Evolutionary conservation across 176 grass and related monocot genomes (phyloP), one percentile per base, ranked within the genome.

Genomic region (Carex parvula): DNA sequence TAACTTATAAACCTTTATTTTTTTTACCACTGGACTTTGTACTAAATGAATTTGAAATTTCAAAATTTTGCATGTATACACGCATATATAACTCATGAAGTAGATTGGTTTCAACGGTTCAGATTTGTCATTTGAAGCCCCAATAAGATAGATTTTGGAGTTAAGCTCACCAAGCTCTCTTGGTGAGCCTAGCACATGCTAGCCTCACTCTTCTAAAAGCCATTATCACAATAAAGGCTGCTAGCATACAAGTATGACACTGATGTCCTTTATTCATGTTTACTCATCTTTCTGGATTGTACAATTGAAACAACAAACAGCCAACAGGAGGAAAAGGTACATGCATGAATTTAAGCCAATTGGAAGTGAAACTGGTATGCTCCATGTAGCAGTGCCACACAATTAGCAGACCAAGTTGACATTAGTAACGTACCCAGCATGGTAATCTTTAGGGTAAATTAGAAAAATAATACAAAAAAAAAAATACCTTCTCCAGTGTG

Each of bases 401-500:
- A 5, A 67, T 15, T 37, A 35, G 30, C 29, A 5, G 12, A 33
- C 4, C 26, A 32, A 32, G 63, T 30, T 14, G 63, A 29, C 24
- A 66, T 32, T 22, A 14, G 22, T 32, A 32, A 30, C 20, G 12
- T 64, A 68, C 42, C 41, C 39, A 50, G 20, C 42, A 50, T 52
- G n/a, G 42, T 50, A 72, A 72, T 52, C 24, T 52, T 53, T 15
- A 14, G 35, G 67, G 35, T 14, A 74, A 42, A 52, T 33, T 15
- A 79, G 24, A 79, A 18, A 64, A 57, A 42, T n/a, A 15, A 46
- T 48, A 48, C 6, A 2, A 15, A 6, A 26, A 50, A n/a, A 59
- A 82, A 82, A 48, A 14, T 82, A 82, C 79, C 79, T 66, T 82
- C 37, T 82, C 79, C 20, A 82, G 60, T 64, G 62, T 24, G 21